Base-by-base conservation (phyloP, 1,284 basidiomycete species). In the Boletellus sp. region DNA sequence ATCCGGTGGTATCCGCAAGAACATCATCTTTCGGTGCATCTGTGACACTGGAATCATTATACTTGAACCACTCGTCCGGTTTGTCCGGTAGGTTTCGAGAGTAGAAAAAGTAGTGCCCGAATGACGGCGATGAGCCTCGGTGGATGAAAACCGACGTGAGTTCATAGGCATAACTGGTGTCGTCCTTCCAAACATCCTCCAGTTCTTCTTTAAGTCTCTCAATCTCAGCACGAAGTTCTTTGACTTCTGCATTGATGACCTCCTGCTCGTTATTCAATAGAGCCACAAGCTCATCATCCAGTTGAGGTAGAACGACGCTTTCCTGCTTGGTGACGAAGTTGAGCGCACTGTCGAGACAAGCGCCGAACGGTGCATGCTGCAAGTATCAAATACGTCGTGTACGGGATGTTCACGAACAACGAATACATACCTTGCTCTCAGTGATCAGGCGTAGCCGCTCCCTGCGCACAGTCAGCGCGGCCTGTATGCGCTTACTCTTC, bases 101-200 rank as follows among this genome's bases (percentile, higher is more conserved):
- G 61, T 91, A 91, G 68, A 94, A 89, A 71, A 89, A 93, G 64
- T 93, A 91, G 67, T 94, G 87, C 22, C 91, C 91, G 71, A 84
- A 91, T 5, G 82, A 84, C 1, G 87, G 84, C 17, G 86, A 85
- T 14, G 80, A 78, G 34, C 93, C 94, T 32, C 95, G 86, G 68
- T 99, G 95, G 58, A 98, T 91, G 70, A 98, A 99, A 11, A 98
- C 94, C 11, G 91, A 91, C 0, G 91, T 93, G 33, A 99, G 77
- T 60, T 95, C 91, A 64, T 98, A 99, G 42, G 87, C 84, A 20
- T 81, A 82, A 22, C 78, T 70, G 7, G 61, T 73, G 44, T 83
- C 80, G 53, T 82, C 80, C 33, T 69, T 69, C 96, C 96, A 99
- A 8, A 94, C 60, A 2, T 68, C 68, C 54, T 94, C 89, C 37